A percentile compares a stretch with the other conserved stretches of the same genome.
Conservation (phyloP, 768 basidiomycete species). For the Mycena metata region DNA sequence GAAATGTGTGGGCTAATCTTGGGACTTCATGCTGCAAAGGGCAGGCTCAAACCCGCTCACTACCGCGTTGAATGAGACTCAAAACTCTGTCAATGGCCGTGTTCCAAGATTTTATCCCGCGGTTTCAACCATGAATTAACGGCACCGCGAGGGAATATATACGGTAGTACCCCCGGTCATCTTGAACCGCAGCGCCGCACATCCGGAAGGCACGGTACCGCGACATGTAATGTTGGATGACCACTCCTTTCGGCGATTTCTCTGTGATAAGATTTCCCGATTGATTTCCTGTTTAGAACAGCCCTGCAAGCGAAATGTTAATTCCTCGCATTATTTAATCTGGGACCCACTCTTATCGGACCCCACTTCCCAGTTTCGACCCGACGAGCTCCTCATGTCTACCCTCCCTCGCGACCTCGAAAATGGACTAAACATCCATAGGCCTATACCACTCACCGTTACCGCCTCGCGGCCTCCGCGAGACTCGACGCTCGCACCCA, state of each 20-base stretch:
- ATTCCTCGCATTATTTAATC: constrained; percentile 29
- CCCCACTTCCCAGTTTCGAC: constrained; percentile 15
- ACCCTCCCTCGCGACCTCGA: constrained; percentile 23
- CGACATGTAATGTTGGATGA: constrained; percentile 49
- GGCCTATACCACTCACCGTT: not conserved
- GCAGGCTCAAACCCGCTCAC: not conserved
- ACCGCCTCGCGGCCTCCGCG: constrained; percentile 15
- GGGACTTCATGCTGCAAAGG: not conserved
- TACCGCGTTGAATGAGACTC: not conserved
- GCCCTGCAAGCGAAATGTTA: constrained; percentile 24
- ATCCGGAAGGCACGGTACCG: not conserved
- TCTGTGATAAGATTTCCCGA: constrained; percentile 50
- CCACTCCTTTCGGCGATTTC: constrained; percentile 54
- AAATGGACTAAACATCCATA: constrained; percentile 11
- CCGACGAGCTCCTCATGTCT: constrained; percentile 11
- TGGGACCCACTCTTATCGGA: not conserved
- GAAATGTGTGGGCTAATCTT: too few relatives aligned
- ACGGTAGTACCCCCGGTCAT: constrained; percentile 12
- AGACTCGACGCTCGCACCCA: not conserved
- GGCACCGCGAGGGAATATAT: too few relatives aligned
- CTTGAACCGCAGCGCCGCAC: not conserved
- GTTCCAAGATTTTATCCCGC: not conserved
- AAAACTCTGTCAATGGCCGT: constrained; percentile 18
- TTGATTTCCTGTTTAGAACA: constrained; percentile 48
- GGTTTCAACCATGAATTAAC: constrained; percentile 6